phyloP scores from a whole-genome alignment of 345 rosid genomes.

The Fremontodendron californicum region DNA sequence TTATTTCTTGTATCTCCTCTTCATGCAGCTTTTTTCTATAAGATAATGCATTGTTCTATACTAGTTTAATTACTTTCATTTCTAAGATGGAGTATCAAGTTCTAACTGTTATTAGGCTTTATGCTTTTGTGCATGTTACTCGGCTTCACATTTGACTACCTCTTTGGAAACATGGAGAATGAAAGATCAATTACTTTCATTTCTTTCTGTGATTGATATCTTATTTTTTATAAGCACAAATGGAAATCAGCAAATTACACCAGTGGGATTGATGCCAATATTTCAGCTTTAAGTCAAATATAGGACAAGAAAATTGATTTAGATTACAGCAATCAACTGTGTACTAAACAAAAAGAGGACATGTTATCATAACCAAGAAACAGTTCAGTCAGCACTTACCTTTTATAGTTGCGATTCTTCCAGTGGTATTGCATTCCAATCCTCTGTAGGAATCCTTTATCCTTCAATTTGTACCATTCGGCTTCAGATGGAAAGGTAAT shows the following conservation, averaged over 20 bases:
- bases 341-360: neutral
- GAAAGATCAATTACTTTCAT: neutral
- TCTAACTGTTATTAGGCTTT: neutral
- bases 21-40: neutral
- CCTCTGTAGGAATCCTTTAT: slow-evolving; percentile 76
- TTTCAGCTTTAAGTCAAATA: neutral
- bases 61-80: neutral
- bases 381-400: slow-evolving; percentile 33
- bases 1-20: neutral
- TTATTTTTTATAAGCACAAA: neutral
- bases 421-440: slow-evolving; percentile 97
- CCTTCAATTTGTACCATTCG: slow-evolving; percentile 66
- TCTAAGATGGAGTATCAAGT: neutral
- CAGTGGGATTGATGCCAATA: neutral
- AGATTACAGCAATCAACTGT: neutral
- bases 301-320: neutral
- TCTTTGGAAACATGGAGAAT: neutral
- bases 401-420: slow-evolving; percentile 76
- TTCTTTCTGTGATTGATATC: neutral
- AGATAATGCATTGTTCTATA: neutral
- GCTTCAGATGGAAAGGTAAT: slow-evolving; percentile 77
- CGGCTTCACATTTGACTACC: neutral
- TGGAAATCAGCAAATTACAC: neutral
- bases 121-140: neutral
- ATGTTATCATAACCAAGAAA: neutral